Evolutionary conservation across 2,329 filamentous ascomycete genomes (phyloP).

Genomic region (Colletotrichum destructivum): DNA sequence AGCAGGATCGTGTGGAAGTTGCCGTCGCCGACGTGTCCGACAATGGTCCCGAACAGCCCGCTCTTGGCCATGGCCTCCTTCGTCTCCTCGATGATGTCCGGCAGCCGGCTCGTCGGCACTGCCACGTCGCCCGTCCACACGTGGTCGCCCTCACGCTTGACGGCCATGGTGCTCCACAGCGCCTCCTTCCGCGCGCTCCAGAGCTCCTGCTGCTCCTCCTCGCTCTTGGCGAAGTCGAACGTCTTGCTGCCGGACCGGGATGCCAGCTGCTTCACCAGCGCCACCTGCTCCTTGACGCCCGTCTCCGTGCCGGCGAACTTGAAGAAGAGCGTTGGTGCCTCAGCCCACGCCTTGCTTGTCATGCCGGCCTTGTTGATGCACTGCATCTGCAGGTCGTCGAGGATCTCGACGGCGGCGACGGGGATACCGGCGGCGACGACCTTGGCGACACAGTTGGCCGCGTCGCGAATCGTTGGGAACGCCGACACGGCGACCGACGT

Average conservation of each 20-base stretch:
- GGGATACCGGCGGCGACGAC: conserved; percentile 87
- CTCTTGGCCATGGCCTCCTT: conserved; percentile 61
- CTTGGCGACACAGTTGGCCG: conserved; percentile 83
- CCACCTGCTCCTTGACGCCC: conserved; percentile 84
- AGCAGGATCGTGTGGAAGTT: conserved; percentile 81
- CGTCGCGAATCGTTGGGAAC: conserved; percentile 73
- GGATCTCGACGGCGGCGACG: conserved; percentile 91
- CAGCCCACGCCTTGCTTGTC: conserved; percentile 78
- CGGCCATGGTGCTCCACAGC: conserved; percentile 83
- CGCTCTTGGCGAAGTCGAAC: conserved; percentile 83
- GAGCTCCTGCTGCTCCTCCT: conserved; percentile 81
- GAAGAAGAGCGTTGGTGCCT: conserved; percentile 86
- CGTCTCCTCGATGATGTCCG: conserved; percentile 84
- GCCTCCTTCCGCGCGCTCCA: conserved; percentile 90
- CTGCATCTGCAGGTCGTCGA: conserved; percentile 92
- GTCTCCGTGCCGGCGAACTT: conserved; percentile 82
- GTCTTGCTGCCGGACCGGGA: conserved; percentile 73
- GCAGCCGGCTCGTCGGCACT: conserved; percentile 81
- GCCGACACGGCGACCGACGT: conserved; percentile 84
- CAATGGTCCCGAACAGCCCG: conserved; percentile 66
- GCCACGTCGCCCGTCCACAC: conserved; percentile 92
- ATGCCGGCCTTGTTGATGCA: conserved; percentile 76
- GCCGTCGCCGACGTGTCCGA: conserved; percentile 83
- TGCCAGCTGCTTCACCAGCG: conserved; percentile 75
- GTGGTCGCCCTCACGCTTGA: conserved; percentile 75